Base-by-base conservation (phyloP, 805 yeast species). In the Kuraishia cidri region DNA sequence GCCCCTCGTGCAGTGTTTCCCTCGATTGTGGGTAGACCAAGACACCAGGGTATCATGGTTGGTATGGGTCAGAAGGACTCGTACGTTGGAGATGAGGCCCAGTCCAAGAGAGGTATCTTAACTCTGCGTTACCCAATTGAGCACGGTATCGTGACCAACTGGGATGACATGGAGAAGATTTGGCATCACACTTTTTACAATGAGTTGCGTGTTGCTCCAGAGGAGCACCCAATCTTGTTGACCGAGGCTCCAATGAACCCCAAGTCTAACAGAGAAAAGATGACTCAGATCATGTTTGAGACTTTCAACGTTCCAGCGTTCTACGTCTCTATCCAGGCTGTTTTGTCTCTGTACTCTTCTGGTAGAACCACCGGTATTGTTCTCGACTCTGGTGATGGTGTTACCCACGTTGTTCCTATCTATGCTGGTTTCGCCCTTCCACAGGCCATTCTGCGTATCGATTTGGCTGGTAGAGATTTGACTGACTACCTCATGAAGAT, bases 51-150 rank as follows among this genome's bases (percentile, higher is more conserved):
- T 80, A 88, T 87, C 76, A 88, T 88, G 97, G 97, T 90, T 54
- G 98, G 98, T 69, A 87, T 92, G 96, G 97, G 97, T 65, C 97
- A 92, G 75, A 92, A 92, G 75, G 98, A 92, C 73, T 90, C 97
- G 38, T 92, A 92, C 60, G 97, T 92, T 60, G 98, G 98, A 62
- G 97, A 92, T 64, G 97, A 92, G 74, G 98, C 97, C 45, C 98
- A 92, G 75, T 87, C 97, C 56, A 92, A 92, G 83, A 87, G 98
- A 84, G 98, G 98, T 88, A 88, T 92, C 64, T 81, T 92, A 62
- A 86, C 96, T 58, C 75, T 92, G 64, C 84, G 95, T 72, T 92
- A 92, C 76, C 98, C 98, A 62, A 92, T 90, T 63, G 97, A 92
- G 76, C 98, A 92, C 77, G 98, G 98, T 84, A 87, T 92, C 54